Evolutionary conservation across 192 early-diverging fungal genomes (phyloP).

Genomic region (Geosiphon pyriformis): DNA sequence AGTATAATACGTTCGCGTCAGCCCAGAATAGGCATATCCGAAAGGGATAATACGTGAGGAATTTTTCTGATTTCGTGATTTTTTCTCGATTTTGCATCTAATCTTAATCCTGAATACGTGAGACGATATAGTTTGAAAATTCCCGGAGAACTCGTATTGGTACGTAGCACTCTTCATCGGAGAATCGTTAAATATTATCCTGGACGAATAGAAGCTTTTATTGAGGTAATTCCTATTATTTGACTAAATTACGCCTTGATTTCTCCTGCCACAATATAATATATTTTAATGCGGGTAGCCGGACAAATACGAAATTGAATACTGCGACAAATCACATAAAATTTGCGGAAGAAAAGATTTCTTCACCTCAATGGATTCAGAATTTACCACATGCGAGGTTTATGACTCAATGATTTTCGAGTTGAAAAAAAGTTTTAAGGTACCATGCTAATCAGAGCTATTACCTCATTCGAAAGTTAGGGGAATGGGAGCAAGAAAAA

Average conservation of each 20-base stretch:
- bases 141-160: conserved; percentile 9
- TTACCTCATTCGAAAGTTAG: conserved; percentile 3
- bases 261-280: neutral
- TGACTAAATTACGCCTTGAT: neutral
- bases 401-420: neutral
- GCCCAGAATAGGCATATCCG: no score
- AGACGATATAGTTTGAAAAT: conserved; percentile 16
- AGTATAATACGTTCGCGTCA: neutral
- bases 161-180: no score
- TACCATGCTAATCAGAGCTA: neutral
- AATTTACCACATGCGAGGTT: conserved; percentile 19
- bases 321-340: neutral
- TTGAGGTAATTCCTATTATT: neutral
- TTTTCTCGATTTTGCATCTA: neutral
- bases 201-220: conserved; percentile 1
- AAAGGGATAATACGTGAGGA: neutral
- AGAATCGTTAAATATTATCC: conserved; percentile 11
- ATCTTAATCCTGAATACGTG: neutral
- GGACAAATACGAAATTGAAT: conserved; percentile 6
- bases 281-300: neutral
- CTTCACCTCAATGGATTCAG: conserved; percentile 4
- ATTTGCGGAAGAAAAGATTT: neutral
- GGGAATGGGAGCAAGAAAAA: neutral
- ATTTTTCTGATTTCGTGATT: neutral
- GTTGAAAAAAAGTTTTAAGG: neutral